Percentiles rank a stretch among this genome's conserved stretches.
Conservation (phyloP, 495 filamentous ascomycete species). For the Podospora australis region DNA sequence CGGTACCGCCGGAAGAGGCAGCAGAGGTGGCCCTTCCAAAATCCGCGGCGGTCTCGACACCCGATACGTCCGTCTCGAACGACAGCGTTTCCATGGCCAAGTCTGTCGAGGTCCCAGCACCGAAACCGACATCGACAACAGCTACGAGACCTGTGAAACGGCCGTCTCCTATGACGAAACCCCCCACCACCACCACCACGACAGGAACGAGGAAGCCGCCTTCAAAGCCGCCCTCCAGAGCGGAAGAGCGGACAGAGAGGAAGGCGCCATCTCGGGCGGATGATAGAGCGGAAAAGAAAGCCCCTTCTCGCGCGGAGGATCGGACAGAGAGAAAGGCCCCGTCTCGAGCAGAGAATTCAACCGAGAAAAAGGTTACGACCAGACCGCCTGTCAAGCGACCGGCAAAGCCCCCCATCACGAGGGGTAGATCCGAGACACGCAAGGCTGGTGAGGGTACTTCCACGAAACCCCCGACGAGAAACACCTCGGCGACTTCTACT, state of each 20-base stretch:
- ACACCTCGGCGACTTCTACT: constrained; percentile 5
- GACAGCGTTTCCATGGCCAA: constrained; percentile 7
- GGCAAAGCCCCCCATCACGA: constrained; percentile 3
- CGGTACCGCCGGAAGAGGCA: constrained; percentile 18
- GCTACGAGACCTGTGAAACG: not conserved
- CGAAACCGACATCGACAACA: not conserved
- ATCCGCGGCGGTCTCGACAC: constrained; percentile 16
- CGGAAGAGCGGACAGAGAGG: not conserved
- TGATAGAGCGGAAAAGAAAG: not conserved
- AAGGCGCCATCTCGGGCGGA: not conserved
- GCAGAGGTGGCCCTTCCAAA: constrained; percentile 10
- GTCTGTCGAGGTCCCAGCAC: not conserved
- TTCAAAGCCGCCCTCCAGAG: not conserved
- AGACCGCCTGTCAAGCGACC: constrained; percentile 4
- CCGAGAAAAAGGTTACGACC: not conserved
- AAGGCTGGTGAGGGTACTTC: not conserved
- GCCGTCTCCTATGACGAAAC: not conserved
- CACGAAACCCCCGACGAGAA: not conserved
- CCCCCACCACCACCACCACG: not conserved
- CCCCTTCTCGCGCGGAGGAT: not conserved
- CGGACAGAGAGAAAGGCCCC: not conserved
- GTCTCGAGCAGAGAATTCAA: not conserved
- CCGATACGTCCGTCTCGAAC: constrained; percentile 10
- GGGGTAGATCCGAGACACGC: constrained; percentile 10
- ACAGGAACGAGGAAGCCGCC: not conserved